Conservation (phyloP, 805 yeast species). For the Yarrowia deformans region DNA sequence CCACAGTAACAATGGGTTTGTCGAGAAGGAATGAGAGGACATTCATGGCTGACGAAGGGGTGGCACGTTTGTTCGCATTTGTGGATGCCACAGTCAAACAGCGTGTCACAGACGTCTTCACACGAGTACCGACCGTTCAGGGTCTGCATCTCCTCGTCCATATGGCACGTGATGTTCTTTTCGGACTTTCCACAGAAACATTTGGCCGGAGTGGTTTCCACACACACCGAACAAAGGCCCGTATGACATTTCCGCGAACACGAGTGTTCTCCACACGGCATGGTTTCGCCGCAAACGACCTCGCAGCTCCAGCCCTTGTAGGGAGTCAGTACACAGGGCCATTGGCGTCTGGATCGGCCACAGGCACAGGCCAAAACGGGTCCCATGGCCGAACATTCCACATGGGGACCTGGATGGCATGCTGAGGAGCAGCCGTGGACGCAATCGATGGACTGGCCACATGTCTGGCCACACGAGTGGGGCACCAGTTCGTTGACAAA, state of each 20-base stretch:
- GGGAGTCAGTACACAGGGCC: slow-evolving; percentile 77
- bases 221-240: slow-evolving; percentile 85
- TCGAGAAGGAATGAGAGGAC: slow-evolving; percentile 69
- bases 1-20: slow-evolving; percentile 85
- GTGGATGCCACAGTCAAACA: slow-evolving; percentile 71
- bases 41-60: slow-evolving; percentile 56
- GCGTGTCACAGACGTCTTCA: slow-evolving; percentile 54
- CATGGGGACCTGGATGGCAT: slow-evolving; percentile 93
- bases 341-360: slow-evolving; percentile 69
- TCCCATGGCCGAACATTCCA: slow-evolving; percentile 78
- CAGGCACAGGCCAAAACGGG: slow-evolving; percentile 75
- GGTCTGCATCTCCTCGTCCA: slow-evolving; percentile 27
- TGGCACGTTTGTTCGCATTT: slow-evolving; percentile 62
- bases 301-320: slow-evolving; percentile 76
- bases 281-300: slow-evolving; percentile 61
- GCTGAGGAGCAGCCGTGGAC: slow-evolving; percentile 74
- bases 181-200: slow-evolving; percentile 79
- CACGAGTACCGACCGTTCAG: slow-evolving; percentile 52
- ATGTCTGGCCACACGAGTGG: slow-evolving; percentile 88
- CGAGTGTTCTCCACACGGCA: slow-evolving; percentile 76
- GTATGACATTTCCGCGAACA: slow-evolving; percentile 72
- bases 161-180: slow-evolving; percentile 42
- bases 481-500: slow-evolving; percentile 61
- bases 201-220: slow-evolving; percentile 54
- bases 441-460: slow-evolving; percentile 63